phyloP scores from a whole-genome alignment of 148 eudicot species.

The Cornus suecica region DNA sequence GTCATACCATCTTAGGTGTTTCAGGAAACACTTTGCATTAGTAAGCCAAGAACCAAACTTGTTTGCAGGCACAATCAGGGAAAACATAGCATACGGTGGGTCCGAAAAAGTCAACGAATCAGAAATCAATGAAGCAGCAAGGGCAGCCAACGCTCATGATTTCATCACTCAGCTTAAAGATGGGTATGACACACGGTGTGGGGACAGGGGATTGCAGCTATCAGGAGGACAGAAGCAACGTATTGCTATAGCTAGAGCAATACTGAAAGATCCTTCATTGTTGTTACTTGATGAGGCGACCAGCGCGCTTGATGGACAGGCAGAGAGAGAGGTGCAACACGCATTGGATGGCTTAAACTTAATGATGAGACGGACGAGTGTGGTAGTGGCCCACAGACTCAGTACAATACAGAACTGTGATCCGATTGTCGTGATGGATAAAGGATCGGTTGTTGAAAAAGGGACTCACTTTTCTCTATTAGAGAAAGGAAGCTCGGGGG shows the following conservation, averaged over 20 bases:
- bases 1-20: conserved; percentile 8
- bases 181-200: conserved; percentile 21
- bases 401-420: not conserved
- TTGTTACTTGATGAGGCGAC: conserved; percentile 15
- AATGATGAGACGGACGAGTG: conserved; percentile 10
- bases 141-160: conserved; percentile 23
- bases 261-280: conserved; percentile 13
- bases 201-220: conserved; percentile 17
- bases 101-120: not conserved
- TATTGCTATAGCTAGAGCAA: conserved; percentile 19
- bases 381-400: not conserved
- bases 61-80: conserved; percentile 14
- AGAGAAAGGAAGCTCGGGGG: not conserved
- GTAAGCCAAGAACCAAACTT: not conserved
- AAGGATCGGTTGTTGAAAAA: not conserved
- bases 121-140: not conserved
- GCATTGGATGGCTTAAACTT: conserved; percentile 13
- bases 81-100: conserved; percentile 15
- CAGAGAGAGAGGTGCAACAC: conserved; percentile 13
- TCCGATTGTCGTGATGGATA: not conserved
- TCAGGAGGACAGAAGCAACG: conserved; percentile 19
- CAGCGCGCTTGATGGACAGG: conserved; percentile 10
- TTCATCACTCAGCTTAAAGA: conserved; percentile 14
- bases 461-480: not conserved
- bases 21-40: conserved; percentile 12